Evolutionary conservation across 129 eudicot genomes (phyloP), one percentile per base, ranked within the genome.

Genomic region (Lactuca saligna): DNA sequence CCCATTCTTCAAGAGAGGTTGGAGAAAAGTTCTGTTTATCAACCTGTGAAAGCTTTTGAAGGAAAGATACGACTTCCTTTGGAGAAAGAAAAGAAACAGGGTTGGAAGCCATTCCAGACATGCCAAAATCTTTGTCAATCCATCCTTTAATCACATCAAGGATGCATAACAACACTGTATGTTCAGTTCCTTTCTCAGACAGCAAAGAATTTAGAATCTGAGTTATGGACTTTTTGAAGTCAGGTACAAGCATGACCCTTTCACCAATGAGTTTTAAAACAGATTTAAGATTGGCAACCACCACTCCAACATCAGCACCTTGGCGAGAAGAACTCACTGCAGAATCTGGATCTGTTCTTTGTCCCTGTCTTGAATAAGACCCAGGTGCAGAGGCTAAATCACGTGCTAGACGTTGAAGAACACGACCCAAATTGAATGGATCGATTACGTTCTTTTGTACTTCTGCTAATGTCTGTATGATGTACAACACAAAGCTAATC

Each of bases 41-140:
- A 46, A 94, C 97, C 80, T 94, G 97, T 61, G 99, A 94, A 75
- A 94, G 95, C 86, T 87, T 94, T 54, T 89, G 93, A 78, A 94
- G 88, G 69, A 89, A 89, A 66, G 99, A 80, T 55, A 94, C 88
- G 29, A 94, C 89, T 80, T 94, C 99, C 81, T 94, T 94, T 20
- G 95, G 72, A 39, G 89, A 72, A 56, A 94, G 85, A 73, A 87
- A 81, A 81, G 82, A 79, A 70, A 63, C 83, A 54, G 99, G 76
- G 4, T 82, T 68, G 17, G 74, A 70, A 63, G 84, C 51, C 74
- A 78, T 66, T 68, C 88, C 92, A 37, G 93, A 79, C 80, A 81
- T 83, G 62, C 86, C 76, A 69, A 81, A 79, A 75, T 87, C 88
- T 66, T 87, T 84, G 73, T 89, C 99, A 71, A 94, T 82, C 99